A percentile compares a stretch with the other conserved stretches of the same genome.
phyloP scores from a whole-genome alignment of 345 rosid genomes.

The Pistacia atlantica region DNA sequence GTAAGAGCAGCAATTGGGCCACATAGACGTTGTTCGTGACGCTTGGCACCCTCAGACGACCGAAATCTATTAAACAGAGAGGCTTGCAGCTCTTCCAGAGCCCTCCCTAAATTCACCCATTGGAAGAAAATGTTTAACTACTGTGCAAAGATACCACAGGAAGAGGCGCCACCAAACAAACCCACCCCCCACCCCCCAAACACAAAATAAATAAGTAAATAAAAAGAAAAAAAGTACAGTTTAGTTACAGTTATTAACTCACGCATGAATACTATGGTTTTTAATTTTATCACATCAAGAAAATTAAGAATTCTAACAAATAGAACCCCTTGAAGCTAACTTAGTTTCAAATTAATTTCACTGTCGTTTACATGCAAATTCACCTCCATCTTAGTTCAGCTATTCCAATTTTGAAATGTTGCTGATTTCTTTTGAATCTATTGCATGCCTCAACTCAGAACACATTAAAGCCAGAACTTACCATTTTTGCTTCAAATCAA shows the following conservation, averaged over 20 bases:
- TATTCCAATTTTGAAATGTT: not conserved
- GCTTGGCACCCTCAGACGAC: constrained; percentile 34
- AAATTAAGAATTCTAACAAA: no score
- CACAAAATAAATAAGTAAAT: no score
- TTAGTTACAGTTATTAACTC: not conserved
- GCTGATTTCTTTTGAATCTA: no score
- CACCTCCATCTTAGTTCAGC: not conserved
- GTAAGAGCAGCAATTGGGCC: constrained; percentile 36
- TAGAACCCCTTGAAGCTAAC: no score
- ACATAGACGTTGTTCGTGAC: constrained; percentile 35
- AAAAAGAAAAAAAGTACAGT: not conserved
- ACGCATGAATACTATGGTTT: no score
- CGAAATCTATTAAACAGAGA: constrained; percentile 43
- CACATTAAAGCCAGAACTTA: not conserved
- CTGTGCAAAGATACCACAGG: no score
- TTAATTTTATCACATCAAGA: no score
- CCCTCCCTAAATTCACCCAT: constrained; percentile 34
- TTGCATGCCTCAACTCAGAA: not conserved
- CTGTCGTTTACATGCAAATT: not conserved
- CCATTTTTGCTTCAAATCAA: not conserved
- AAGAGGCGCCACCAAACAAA: no score
- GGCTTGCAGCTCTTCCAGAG: constrained; percentile 48
- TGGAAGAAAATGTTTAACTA: not conserved
- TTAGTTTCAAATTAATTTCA: not conserved
- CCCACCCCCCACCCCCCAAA: no score